Conservation (phyloP, 2,329 filamentous ascomycete genomes). For the Colletotrichum sp. region DNA sequence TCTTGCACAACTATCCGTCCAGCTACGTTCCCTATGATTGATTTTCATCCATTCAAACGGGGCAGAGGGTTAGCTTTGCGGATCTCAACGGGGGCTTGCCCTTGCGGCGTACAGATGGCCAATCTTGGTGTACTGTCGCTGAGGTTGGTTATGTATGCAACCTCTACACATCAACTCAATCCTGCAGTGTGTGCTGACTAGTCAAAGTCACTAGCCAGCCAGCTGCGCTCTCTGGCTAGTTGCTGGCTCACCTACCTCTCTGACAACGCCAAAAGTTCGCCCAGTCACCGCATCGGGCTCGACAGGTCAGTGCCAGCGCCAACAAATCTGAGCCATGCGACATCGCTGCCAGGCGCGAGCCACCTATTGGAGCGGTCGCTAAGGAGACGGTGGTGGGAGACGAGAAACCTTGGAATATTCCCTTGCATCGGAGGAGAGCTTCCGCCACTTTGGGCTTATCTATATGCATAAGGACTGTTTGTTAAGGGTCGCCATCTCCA, state of each 20-base stretch:
- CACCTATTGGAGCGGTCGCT: not conserved
- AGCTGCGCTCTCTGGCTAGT: not conserved
- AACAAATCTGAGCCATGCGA: not conserved
- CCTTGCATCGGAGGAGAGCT: not conserved
- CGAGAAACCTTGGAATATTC: not conserved
- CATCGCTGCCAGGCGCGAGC: not conserved
- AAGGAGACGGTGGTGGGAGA: not conserved
- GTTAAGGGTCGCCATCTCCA: not conserved
- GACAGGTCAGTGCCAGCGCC: not conserved
- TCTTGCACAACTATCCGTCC: not conserved
- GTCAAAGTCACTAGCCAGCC: not conserved
- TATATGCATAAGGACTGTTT: not conserved
- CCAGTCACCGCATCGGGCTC: constrained; percentile 5
- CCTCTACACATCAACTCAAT: not conserved
- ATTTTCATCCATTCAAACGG: not conserved
- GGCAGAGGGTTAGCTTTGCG: not conserved
- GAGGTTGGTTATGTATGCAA: not conserved
- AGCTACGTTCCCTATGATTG: not conserved
- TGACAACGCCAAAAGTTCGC: not conserved
- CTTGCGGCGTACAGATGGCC: not conserved
- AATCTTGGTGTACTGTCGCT: not conserved
- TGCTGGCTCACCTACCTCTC: not conserved
- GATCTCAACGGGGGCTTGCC: not conserved
- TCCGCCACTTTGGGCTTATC: constrained; percentile 7
- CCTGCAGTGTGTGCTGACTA: not conserved